Percentiles rank a stretch among this genome's conserved stretches.
Conservation (phyloP, 1,284 basidiomycete genomes). For the Pseudozyma thailandica region DNA sequence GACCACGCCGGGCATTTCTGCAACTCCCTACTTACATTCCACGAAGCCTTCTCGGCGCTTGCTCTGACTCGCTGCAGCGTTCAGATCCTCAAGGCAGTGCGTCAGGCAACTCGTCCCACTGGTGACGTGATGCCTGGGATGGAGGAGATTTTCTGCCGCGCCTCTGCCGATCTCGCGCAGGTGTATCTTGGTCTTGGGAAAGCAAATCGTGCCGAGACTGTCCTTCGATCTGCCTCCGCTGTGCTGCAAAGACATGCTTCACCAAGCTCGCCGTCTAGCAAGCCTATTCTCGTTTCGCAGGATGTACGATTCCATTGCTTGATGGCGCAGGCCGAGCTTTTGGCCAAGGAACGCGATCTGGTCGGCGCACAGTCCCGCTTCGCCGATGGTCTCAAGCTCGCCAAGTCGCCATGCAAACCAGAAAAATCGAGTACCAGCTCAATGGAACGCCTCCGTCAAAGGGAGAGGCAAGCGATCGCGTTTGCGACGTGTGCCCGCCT, state of each 20-base stretch:
- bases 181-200: constrained; percentile 44
- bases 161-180: constrained; percentile 28
- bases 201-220: constrained; percentile 20
- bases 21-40: constrained; percentile 25
- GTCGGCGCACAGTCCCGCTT: constrained; percentile 31
- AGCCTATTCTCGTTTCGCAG: constrained; percentile 22
- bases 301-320: constrained; percentile 44
- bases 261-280: constrained; percentile 7
- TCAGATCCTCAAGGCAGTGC: constrained; percentile 44
- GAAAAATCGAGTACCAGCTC: constrained; percentile 21
- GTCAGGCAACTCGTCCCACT: constrained; percentile 19
- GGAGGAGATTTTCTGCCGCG: constrained; percentile 35
- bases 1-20: constrained; percentile 41
- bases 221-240: constrained; percentile 18
- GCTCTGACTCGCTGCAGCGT: constrained; percentile 43
- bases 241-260: constrained; percentile 10
- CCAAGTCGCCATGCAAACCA: constrained; percentile 9
- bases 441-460: constrained; percentile 30
- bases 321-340: constrained; percentile 34
- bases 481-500: constrained; percentile 26
- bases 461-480: constrained; percentile 43
- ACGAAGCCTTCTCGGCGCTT: constrained; percentile 42
- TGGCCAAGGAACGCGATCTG: constrained; percentile 16
- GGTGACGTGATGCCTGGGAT: constrained; percentile 10
- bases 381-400: constrained; percentile 32